These are phyloP conservation scores for Cutaneotrichosporon spelunceum DNA, from an alignment of 1,284 basidiomycete genomes.

Conservation along the genomic window DNA sequence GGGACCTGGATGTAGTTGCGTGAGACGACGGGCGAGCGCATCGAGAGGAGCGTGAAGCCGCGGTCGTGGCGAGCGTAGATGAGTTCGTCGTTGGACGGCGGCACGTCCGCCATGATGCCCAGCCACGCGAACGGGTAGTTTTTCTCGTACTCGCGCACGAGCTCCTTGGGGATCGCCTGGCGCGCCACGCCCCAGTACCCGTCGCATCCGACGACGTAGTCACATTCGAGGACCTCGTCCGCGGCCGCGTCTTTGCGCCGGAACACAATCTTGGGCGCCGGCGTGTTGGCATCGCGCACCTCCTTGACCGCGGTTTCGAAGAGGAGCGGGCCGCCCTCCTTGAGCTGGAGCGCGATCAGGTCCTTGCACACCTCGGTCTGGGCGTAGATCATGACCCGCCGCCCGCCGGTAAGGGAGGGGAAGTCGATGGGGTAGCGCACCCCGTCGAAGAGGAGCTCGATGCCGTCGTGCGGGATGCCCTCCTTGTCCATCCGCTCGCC, in stretches of 20 bases:
- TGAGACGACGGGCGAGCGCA: constrained; percentile 23
- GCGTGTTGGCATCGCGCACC: constrained; percentile 19
- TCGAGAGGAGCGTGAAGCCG: constrained; percentile 24
- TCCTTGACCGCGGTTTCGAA: constrained; percentile 18
- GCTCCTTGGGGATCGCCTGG: constrained; percentile 20
- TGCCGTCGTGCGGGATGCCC: constrained; percentile 25
- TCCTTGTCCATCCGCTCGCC: constrained; percentile 25
- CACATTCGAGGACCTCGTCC: constrained; percentile 17
- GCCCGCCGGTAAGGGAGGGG: constrained; percentile 21
- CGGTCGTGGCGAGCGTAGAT: constrained; percentile 24
- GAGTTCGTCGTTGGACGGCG: constrained; percentile 26
- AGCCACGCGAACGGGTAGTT: constrained; percentile 26
- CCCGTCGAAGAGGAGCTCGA: constrained; percentile 25
- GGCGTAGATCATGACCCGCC: constrained; percentile 27
- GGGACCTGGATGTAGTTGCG: constrained; percentile 28
- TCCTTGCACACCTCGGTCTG: constrained; percentile 30
- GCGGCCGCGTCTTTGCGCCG: constrained; percentile 14
- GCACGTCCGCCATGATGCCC: constrained; percentile 24
- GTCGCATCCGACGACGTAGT: constrained; percentile 23
- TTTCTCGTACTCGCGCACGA: constrained; percentile 21
- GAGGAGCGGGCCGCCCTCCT: constrained; percentile 21
- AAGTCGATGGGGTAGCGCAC: constrained; percentile 23
- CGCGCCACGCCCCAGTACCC: constrained; percentile 27
- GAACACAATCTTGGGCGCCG: constrained; percentile 20
- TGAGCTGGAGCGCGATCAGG: constrained; percentile 24